Base-by-base conservation (phyloP, 2,329 filamentous ascomycete genomes). In the Neocatenulostroma microsporum region DNA sequence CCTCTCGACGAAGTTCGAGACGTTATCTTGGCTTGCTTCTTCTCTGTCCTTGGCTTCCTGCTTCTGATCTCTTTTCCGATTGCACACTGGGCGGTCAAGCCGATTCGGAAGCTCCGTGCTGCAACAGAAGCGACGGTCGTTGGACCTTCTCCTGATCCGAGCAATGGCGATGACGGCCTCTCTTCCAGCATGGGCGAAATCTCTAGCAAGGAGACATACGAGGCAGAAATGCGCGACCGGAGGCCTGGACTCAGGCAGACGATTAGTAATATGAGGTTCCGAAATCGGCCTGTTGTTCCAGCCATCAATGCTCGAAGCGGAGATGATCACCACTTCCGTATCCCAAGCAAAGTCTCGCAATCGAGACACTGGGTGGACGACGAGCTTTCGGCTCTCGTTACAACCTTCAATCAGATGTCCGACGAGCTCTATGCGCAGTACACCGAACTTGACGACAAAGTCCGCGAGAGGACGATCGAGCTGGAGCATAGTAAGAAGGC, bases 381-480 rank as follows among this genome's bases (percentile, higher is more conserved):
- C 56, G 88, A 95, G 55, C 62, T 80, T 17, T 93, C 86, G 0
- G 87, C 94, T 55, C 69, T 93, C 11, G 91, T 84, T 0, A 68
- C 67, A 25, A 93, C 84, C 0, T 95, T 93, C 65, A 95, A 94
- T 55, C 83, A 87, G 51, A 95, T 94, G 88, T 84, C 82, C 1
- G 85, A 94, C 44, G 86, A 94, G 62, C 65, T 94, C 30, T 74
- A 84, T 52, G 83, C 85, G 62, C 87, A 94, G 53, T 94, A 94
- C 54, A 78, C 79, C 18, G 79, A 76, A 10, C 67, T 95, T 1
- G 88, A 95, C 57, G 80, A 89, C 39, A 80, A 89, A 50, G 88
- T 94, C 1, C 76, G 76, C 5, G 79, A 88, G 56, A 73, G 88
- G 38, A 95, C 88, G 0, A 75, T 75, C 23, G 83, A 94, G 59